Evolutionary conservation across 2,329 filamentous ascomycete genomes (phyloP), one percentile per base, ranked within the genome.

Genomic region (Pseudocercospora pini-densiflorae): DNA sequence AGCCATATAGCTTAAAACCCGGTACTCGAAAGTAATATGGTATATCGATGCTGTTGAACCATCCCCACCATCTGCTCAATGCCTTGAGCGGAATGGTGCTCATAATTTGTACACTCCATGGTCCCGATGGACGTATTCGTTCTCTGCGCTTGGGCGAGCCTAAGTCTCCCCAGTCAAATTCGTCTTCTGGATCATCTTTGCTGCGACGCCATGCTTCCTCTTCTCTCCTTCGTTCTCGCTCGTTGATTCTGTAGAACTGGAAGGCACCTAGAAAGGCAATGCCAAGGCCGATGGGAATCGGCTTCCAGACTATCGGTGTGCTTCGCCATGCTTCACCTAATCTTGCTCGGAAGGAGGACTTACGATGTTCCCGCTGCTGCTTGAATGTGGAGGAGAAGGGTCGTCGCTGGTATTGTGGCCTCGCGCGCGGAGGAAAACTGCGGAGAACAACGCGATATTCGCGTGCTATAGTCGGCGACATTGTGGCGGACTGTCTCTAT

Each of bases 81-180:
- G 92, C 93, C 81, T 97, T 97, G 68, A 97, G 84, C 36, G 94
- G 94, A 67, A 97, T 83, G 1, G 93, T 97, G 7, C 93, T 96
- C 91, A 97, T 97, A 77, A 97, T 87, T 77, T 94, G 92, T 60
- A 97, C 92, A 76, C 94, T 92, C 90, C 94, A 97, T 78, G 94
- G 93, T 27, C 94, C 94, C 64, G 92, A 92, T 1, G 92, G 93
- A 43, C 91, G 86, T 74, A 97, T 88, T 66, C 89, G 86, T 57
- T 86, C 82, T 68, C 88, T 82, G 75, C 80, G 83, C 68, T 82
- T 84, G 40, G 85, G 85, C 51, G 80, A 79, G 3, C 81, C 81
- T 66, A 68, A 45, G 55, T 70, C 64, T 55, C 67, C 68, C 45
- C 62, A 63, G 68, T 70, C 68, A 70, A 67, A 62, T 43, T 78